Evolutionary conservation across 75 land plant genomes (phyloP), one percentile per base, ranked within the genome.

Genomic region (Larix kaempferi): DNA sequence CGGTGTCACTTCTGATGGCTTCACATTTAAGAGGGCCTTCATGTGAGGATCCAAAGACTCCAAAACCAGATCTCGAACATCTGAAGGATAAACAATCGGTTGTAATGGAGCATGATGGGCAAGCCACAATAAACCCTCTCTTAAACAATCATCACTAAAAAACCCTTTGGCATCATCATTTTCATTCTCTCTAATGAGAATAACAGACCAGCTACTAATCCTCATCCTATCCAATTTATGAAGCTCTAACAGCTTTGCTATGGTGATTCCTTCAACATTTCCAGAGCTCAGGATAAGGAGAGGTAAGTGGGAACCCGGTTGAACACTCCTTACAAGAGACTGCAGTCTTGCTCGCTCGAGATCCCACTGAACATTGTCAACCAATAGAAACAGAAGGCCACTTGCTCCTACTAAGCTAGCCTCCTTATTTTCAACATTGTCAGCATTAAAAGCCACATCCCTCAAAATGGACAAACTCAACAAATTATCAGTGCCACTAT

Each of bases 41-140:
- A 82, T n/a, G 19, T 81, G 82, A 77, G 82, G 59, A 39, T 74
- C 66, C 80, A 94, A 64, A 52, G 85, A 82, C 69, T 81, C 77
- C 22, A 89, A 15, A 35, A 91, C 89, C 26, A 94, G 79, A n/a
- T 90, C 90, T 13, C 87, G 89, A 59, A 84, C 67, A 56, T 86
- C 83, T 33, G 85, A 74, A 49, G 72, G 59, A 16, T 74, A 73
- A 37, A 96, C 77, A 76, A 78, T 73, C 35, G 93, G 94, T 77
- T 90, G 98, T 63, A 12, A 37, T 13, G 90, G 92, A 69, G 91
- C 78, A 33, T 85, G 83, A 44, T 80, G 78, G 37, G 99, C 95
- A 64, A 96, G 78, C 99, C 99, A 96, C 21, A 77, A 56, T 23
- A 96, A 77, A 13, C 98, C 98, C 21, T 86, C 81, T 63, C 79